Conservation (phyloP, 2,329 filamentous ascomycete genomes). For the Exophiala spinifera region DNA sequence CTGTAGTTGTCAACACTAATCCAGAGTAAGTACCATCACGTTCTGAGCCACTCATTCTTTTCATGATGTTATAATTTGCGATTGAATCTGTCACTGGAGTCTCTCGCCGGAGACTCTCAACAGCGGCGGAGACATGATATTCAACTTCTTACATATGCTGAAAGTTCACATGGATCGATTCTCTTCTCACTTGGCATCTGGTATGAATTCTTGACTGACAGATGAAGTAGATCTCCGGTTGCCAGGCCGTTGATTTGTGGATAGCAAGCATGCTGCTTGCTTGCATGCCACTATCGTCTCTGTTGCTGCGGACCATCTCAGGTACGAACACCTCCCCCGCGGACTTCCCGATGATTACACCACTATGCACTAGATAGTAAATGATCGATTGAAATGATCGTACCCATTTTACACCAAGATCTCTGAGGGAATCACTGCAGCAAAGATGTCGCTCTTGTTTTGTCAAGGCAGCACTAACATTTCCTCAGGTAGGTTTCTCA, state of each 20-base stretch:
- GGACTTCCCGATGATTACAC: conserved; percentile 64
- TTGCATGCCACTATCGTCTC: too few relatives aligned
- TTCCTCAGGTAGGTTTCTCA: conserved; percentile 7
- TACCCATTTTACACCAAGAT: conserved; percentile 63
- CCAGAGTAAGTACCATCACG: conserved; percentile 22
- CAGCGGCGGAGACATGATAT: conserved; percentile 75
- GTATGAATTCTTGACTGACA: conserved; percentile 5
- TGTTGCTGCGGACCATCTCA: background rate
- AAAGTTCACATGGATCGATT: conserved; percentile 40
- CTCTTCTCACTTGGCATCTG: background rate
- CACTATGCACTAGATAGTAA: conserved; percentile 65
- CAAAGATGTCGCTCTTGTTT: background rate
- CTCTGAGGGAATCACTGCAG: conserved; percentile 53
- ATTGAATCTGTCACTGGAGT: conserved; percentile 82
- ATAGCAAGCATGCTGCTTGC: background rate
- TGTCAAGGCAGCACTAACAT: conserved; percentile 10
- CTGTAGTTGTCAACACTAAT: background rate
- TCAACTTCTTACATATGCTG: conserved; percentile 99
- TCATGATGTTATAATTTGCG: conserved; percentile 99
- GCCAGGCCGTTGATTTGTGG: too few relatives aligned
- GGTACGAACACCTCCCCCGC: conserved; percentile 10
- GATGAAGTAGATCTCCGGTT: background rate
- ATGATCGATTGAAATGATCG: conserved; percentile 59
- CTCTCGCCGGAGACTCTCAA: conserved; percentile 89
- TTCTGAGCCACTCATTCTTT: conserved; percentile 28